phyloP scores from a whole-genome alignment of 139 green algal species.

The Picochlorum sp. region DNA sequence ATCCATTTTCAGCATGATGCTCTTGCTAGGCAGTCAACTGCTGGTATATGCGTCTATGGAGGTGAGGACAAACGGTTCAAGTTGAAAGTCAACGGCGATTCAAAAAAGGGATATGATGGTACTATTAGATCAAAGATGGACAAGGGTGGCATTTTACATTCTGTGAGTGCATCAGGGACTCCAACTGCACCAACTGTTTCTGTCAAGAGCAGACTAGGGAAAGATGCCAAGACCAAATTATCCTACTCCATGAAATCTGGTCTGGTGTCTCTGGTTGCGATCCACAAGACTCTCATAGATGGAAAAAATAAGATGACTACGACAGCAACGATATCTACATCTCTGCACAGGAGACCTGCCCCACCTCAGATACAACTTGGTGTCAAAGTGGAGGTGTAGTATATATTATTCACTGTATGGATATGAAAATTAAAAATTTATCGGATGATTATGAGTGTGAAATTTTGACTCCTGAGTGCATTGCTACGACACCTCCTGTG shows the following conservation, averaged over 20 bases:
- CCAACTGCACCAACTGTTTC: background rate
- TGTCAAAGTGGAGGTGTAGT: background rate
- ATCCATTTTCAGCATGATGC: background rate
- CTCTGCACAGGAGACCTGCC: background rate
- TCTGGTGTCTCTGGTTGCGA: background rate
- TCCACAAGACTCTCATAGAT: background rate
- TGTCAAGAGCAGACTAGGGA: background rate
- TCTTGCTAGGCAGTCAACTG: background rate
- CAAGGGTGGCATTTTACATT: background rate
- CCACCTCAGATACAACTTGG: background rate
- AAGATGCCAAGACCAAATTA: background rate
- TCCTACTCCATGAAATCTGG: background rate
- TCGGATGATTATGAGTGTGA: background rate
- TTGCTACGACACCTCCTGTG: constrained; percentile 79
- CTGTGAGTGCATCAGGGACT: background rate
- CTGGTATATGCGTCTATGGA: background rate
- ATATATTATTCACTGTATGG: too few relatives aligned
- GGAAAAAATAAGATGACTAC: background rate
- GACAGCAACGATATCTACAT: background rate
- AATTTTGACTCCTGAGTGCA: constrained; percentile 86
- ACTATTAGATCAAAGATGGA: background rate
- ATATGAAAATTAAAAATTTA: too few relatives aligned
- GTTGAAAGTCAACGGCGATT: background rate
- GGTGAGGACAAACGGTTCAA: constrained; percentile 1
- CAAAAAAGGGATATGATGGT: background rate